Evolutionary conservation across 352 stramenopile genomes (phyloP).

Genomic region (Globisporangium okanoganense): DNA sequence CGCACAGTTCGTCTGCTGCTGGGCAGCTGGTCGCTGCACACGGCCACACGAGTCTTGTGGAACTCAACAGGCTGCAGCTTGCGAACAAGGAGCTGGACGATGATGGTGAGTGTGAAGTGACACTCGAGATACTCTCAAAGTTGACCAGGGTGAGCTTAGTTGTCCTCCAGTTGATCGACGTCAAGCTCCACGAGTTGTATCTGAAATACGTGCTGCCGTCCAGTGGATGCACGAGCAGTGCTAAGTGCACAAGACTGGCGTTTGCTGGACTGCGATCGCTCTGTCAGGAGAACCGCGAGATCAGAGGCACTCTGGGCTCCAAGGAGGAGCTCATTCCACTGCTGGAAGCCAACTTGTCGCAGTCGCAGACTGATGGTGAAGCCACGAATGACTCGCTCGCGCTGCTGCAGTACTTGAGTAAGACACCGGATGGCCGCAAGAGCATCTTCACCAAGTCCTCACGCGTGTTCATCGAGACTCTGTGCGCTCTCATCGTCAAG

Average conservation of each 20-base stretch:
- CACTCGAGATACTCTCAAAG: conserved; percentile 49
- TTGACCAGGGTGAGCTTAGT: conserved; percentile 24
- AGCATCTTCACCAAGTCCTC: conserved; percentile 21
- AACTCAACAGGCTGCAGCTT: conserved; percentile 34
- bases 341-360: background rate
- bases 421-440: conserved; percentile 17
- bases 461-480: conserved; percentile 14
- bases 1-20: conserved; percentile 23
- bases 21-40: conserved; percentile 33
- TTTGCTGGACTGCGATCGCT: conserved; percentile 35
- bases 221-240: background rate
- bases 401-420: conserved; percentile 29
- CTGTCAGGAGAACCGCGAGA: conserved; percentile 27
- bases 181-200: conserved; percentile 49
- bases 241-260: conserved; percentile 17
- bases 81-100: conserved; percentile 1
- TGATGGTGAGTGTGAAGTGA: conserved; percentile 18
- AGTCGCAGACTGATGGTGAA: background rate
- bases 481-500: conserved; percentile 18
- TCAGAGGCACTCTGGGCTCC: conserved; percentile 25
- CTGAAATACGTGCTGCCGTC: conserved; percentile 28
- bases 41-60: conserved; percentile 36
- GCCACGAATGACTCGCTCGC: background rate
- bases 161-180: conserved; percentile 22
- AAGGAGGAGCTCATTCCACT: conserved; percentile 16